Evolutionary conservation across 2,329 filamentous ascomycete genomes (phyloP), one percentile per base, ranked within the genome.

Genomic region (Lasiodiplodia theobromae): DNA sequence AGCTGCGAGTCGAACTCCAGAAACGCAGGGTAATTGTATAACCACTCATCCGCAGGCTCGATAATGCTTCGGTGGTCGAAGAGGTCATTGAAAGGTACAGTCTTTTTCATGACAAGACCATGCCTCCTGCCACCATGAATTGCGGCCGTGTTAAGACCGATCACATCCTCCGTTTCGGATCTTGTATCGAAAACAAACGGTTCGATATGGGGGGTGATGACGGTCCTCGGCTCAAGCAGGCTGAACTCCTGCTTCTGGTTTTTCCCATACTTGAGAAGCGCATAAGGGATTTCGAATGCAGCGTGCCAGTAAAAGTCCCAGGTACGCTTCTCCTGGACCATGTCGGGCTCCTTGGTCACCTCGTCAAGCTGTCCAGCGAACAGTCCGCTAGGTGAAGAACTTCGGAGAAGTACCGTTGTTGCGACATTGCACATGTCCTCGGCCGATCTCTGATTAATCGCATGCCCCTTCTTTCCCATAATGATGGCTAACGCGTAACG

Each of bases 241-340:
- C n/a, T 16, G 4, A 37, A 1, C 1, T 28, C 25, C 28, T 28
- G 44, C 25, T 8, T 14, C 28, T 28, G 21, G 44, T 49, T 63
- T 25, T 51, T 47, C 16, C 58, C 58, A 28, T 63, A 63, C 25
- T 8, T 40, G 49, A 64, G 58, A 23, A 71, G 44, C 21, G 68
- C 66, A 53, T 66, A 68, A 2, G 69, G 58, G 12, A 71, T 57
- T 34, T 71, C 69, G 28, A 71, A 71, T 8, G 38, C 57, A 4
- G 53, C 49, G 16, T 53, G 44, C 68, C 68, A 68, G 38, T 68
- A 69, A 47, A 37, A 68, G 28, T 68, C 58, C 31, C 34, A 25
- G 6, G 25, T 21, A 1, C 40, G 31, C 23, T 57, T 37, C 16
- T 69, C 67, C 16, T 47, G 60, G 18, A 49, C 60, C 21, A 56